Evolutionary conservation across 176 grass and related monocot genomes (phyloP).

Genomic region (Phoenix roebelenii): DNA sequence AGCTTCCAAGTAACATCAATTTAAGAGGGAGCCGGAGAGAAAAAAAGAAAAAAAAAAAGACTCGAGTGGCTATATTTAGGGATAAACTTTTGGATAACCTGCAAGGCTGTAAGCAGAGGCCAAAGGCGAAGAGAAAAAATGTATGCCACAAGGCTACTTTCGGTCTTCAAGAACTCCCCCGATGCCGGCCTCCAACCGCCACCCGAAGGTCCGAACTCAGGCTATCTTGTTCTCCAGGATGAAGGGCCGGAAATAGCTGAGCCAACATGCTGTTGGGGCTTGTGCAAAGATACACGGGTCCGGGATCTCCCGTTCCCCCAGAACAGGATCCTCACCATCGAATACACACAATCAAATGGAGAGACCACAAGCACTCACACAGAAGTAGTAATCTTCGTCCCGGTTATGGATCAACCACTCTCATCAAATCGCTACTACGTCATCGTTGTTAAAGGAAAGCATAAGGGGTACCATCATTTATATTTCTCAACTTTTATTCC

Average conservation of each 20-base stretch:
- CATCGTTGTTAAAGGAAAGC: constrained; percentile 7
- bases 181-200: background rate
- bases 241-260: background rate
- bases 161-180: background rate
- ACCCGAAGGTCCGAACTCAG: constrained; percentile 14
- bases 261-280: constrained; percentile 6
- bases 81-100: too few relatives aligned
- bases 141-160: constrained; percentile 30
- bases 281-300: constrained; percentile 1
- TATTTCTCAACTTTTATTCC: too few relatives aligned
- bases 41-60: too few relatives aligned
- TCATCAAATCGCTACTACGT: constrained; percentile 48
- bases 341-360: background rate
- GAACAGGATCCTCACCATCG: constrained; percentile 21
- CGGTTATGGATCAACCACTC: background rate
- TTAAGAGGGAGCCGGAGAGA: too few relatives aligned
- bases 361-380: background rate
- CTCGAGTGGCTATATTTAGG: too few relatives aligned
- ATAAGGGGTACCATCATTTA: too few relatives aligned
- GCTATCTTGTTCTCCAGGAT: constrained; percentile 24
- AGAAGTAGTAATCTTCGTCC: constrained; percentile 8
- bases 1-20: too few relatives aligned
- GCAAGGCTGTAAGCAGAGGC: too few relatives aligned
- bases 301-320: constrained; percentile 35
- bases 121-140: background rate